Conservation (phyloP, 164 flowering plant genomes). For the Akebia trifoliata region DNA sequence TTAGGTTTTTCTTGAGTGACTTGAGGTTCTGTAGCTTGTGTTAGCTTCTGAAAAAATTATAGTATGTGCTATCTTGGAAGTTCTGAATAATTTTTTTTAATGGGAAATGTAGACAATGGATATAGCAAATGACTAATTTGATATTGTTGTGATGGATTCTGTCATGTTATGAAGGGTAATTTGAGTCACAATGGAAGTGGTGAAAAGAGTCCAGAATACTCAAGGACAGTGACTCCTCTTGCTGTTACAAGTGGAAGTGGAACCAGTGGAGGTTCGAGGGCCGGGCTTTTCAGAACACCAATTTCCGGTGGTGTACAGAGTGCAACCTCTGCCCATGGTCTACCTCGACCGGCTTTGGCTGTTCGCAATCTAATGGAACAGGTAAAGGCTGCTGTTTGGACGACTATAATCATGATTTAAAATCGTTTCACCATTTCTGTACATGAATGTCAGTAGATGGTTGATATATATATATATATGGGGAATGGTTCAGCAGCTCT, state of each 20-base stretch:
- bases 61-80: too few relatives aligned
- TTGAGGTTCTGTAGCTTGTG: too few relatives aligned
- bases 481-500: too few relatives aligned
- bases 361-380: slow-evolving; percentile 99
- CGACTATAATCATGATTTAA: neutral
- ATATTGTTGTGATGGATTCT: slow-evolving; percentile 38
- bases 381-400: slow-evolving; percentile 33
- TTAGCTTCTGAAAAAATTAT: too few relatives aligned
- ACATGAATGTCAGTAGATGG: neutral
- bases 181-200: slow-evolving; percentile 18
- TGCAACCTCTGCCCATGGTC: slow-evolving; percentile 97
- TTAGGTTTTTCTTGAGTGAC: too few relatives aligned
- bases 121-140: slow-evolving; percentile 22
- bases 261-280: slow-evolving; percentile 58
- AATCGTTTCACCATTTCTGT: neutral
- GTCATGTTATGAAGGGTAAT: slow-evolving; percentile 57
- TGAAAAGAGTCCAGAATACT: slow-evolving; percentile 24
- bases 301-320: slow-evolving; percentile 99
- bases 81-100: neutral
- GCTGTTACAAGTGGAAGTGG: slow-evolving; percentile 25
- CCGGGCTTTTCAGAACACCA: slow-evolving; percentile 97
- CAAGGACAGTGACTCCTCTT: slow-evolving; percentile 27
- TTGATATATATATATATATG: too few relatives aligned
- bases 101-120: slow-evolving; percentile 21
- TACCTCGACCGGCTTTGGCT: slow-evolving; percentile 95